Base-by-base conservation (phyloP, 495 filamentous ascomycete species). In the Cryomyces minteri region DNA sequence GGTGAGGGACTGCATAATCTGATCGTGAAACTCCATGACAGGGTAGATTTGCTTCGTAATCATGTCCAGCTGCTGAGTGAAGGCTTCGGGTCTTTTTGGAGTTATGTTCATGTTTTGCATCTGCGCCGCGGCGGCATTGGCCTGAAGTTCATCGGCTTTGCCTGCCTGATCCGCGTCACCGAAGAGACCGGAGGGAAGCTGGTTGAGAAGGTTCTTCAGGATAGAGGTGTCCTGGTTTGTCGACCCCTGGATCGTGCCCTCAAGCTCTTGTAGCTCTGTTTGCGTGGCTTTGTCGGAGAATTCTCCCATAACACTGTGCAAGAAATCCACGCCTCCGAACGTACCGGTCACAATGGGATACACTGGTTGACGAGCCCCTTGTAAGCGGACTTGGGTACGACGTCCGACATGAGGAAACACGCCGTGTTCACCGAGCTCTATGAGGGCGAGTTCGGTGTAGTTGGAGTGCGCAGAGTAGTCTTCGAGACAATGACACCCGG, bases 401-500 rank as follows among this genome's bases (percentile, higher is more conserved):
- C 79, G 70, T 31, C 86, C 87, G 46, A 92, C 84, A 56, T 92
- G 84, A 18, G 87, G 82, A 58, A 94, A 94, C 37, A 90, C 62
- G 42, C 76, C 71, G 3, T 61, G 62, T 64, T 93, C 86, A 36
- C 84, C 84, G 48, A 93, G 54, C 58, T 93, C 84, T 50, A 87
- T 84, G 32, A 94, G 68, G 38, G 79, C 82, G 31, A 94, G 74
- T 57, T 94, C 87, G 0, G 67, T 72, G 57, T 92, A 94, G 64
- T 94, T 94, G 46, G 84, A 90, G 59, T 93, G 87, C 37, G 87
- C 87, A 11, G 84, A 79, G 62, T 75, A 94, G 55, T 94, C 86
- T 68, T 94, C 87, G n/a, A 94, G 63, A 50, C 85, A 92, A 65
- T 94, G 87, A 43, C 82, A 69, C 4, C 80, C 87, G 37, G 87